Conservation (phyloP, 1,284 basidiomycete genomes). For the Sporisorium iseilematis-ciliati region DNA sequence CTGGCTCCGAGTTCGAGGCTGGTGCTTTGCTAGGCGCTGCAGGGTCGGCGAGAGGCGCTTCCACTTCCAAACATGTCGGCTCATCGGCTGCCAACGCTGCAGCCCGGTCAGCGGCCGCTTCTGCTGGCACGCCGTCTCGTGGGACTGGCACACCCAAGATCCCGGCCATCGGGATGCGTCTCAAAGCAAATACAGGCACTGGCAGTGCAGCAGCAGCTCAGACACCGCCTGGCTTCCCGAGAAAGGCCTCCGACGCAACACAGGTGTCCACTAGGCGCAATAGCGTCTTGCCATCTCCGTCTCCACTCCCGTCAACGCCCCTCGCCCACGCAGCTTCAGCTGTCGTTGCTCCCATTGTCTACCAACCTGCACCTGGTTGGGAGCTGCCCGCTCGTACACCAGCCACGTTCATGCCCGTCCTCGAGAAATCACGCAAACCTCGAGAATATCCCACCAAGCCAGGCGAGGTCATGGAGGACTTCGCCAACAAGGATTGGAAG, state of each 20-base stretch:
- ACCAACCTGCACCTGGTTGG: constrained; percentile 54
- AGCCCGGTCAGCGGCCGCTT: constrained; percentile 24
- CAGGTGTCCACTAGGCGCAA: constrained; percentile 46
- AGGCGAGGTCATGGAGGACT: constrained; percentile 63
- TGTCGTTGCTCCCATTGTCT: constrained; percentile 19
- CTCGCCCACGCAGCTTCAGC: constrained; percentile 14
- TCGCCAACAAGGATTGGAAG: constrained; percentile 65
- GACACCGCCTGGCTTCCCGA: constrained; percentile 35
- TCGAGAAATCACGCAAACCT: constrained; percentile 45
- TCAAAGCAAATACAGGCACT: constrained; percentile 51
- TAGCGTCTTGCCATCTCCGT: constrained; percentile 47
- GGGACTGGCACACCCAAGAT: constrained; percentile 28
- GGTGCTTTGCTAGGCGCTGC: constrained; percentile 34
- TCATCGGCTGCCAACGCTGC: constrained; percentile 14
- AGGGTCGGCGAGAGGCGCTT: constrained; percentile 14
- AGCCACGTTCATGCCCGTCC: constrained; percentile 53
- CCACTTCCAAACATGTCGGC: constrained; percentile 28
- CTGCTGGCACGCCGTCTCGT: constrained; percentile 11
- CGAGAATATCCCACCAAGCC: constrained; percentile 61
- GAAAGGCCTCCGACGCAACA: constrained; percentile 39
- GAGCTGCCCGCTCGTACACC: constrained; percentile 57
- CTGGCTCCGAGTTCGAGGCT: constrained; percentile 52
- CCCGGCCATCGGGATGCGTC: constrained; percentile 47
- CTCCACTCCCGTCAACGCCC: constrained; percentile 44
- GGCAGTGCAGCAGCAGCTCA: constrained; percentile 16